A percentile compares a stretch with the other conserved stretches of the same genome.
Evolutionary conservation across 108 stramenopile genomes (phyloP).

Genomic region (Schizochytrium sp.): DNA sequence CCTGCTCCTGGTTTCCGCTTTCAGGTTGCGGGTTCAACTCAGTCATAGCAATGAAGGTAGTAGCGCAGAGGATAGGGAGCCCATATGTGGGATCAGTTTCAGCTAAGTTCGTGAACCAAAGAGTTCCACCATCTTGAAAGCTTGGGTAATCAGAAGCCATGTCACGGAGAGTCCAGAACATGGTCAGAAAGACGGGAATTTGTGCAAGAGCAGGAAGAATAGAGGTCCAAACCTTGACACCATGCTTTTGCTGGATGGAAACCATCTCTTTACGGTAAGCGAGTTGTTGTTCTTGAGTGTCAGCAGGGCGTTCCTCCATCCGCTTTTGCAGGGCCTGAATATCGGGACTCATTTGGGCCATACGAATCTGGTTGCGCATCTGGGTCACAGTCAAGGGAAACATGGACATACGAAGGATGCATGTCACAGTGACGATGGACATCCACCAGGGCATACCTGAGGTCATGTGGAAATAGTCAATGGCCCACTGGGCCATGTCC

Average conservation of each 20-base stretch:
- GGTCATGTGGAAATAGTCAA: constrained; percentile 44
- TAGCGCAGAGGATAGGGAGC: constrained; percentile 2
- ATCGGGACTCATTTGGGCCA: background rate
- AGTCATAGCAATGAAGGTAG: background rate
- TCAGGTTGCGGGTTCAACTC: background rate
- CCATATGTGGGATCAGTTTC: constrained; percentile 57
- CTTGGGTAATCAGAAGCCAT: constrained; percentile 19
- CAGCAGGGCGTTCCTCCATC: background rate
- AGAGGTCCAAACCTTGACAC: constrained; percentile 5
- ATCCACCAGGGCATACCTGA: constrained; percentile 35
- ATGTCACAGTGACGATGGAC: constrained; percentile 29
- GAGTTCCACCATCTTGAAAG: constrained; percentile 31
- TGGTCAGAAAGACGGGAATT: constrained; percentile 40
- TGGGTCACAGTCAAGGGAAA: background rate
- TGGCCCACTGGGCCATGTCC: background rate
- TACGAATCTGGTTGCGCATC: constrained; percentile 28
- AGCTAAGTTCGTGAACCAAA: constrained; percentile 34
- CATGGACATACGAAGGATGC: constrained; percentile 39
- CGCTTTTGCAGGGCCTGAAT: background rate
- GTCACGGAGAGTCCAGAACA: constrained; percentile 59
- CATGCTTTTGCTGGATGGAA: constrained; percentile 3
- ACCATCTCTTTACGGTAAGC: background rate
- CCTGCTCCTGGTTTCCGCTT: background rate
- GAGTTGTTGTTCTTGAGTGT: background rate
- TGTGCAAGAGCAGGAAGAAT: background rate